Conservation (phyloP, 2,329 filamentous ascomycete species). For the Pseudogymnoascus pannorum region DNA sequence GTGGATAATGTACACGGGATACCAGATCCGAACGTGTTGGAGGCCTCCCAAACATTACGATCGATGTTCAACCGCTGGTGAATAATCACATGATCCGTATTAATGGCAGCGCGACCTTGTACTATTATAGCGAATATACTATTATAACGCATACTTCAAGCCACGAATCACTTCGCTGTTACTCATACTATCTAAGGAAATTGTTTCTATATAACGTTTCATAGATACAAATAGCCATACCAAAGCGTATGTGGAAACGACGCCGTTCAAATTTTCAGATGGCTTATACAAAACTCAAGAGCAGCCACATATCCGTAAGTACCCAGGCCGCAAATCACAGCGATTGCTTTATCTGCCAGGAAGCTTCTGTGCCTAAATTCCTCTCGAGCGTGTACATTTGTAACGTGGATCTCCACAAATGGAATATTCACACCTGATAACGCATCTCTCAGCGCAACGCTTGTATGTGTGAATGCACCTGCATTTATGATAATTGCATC, state of each 20-base stretch:
- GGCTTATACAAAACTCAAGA: constrained; percentile 43
- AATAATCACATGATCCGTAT: not conserved
- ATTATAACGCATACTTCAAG: not conserved
- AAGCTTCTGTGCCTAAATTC: constrained; percentile 62
- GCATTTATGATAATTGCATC: constrained; percentile 71
- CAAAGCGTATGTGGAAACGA: not conserved
- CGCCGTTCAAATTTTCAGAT: constrained; percentile 36
- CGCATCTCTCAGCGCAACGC: constrained; percentile 68
- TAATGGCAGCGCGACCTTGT: not conserved
- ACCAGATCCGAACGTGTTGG: not conserved
- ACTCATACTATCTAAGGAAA: not conserved
- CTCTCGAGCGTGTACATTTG: constrained; percentile 67
- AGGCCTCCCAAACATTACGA: constrained; percentile 9
- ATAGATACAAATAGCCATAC: not conserved
- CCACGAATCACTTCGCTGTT: not conserved
- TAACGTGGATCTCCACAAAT: constrained; percentile 72
- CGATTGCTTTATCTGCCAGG: constrained; percentile 67
- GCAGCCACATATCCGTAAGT: constrained; percentile 55
- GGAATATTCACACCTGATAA: constrained; percentile 61
- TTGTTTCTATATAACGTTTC: not conserved
- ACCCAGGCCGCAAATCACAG: constrained; percentile 64
- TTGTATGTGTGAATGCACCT: constrained; percentile 68
- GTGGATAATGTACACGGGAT: not conserved
- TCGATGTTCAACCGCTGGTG: constrained; percentile 8
- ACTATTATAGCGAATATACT: not conserved